Evolutionary conservation across 148 eudicot species (phyloP), one percentile per base, ranked within the genome.

Genomic region (Camellia lanceoleosa): DNA sequence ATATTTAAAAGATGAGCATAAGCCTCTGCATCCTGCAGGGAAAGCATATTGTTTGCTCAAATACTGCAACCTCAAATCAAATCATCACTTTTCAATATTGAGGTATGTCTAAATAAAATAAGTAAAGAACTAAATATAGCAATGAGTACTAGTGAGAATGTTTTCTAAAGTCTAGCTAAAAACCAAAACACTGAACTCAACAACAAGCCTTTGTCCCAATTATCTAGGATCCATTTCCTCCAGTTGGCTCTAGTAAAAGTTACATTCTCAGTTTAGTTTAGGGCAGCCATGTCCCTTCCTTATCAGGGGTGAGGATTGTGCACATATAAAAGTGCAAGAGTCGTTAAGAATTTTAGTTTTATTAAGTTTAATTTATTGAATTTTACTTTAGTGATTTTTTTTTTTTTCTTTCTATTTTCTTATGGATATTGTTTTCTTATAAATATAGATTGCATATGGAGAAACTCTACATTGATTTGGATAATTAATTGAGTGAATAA

Each of bases 21-120:
- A 73, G 99, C 98, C 83, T 93, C 97, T 77, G 90, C 93, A 86
- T 97, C 99, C 99, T 97, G 87, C 88, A 85, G 5, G 68, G 80
- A 72, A 70, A 74, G 11, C 59, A 66, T 30, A 75, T 20, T 44
- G 2, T 70, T 64, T 42, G 49, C 82, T 79, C 13, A 83, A 77
- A 19, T 52, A 67, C 49, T 23, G 43, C 46, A 63, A 52, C 7
- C 13, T 92, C 80, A 93, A 82, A 82, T 66, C 14, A 30, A 66
- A 41, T 38, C 1, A 66, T 11, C 70, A 66, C 5, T 41, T 30
- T 66, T 66, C 46, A 66, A n/a, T 30, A 30, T 41, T 30, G 16
- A 66, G 46, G 46, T 46, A 66, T 11, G 46, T 66, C 16, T 66
- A 19, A 12, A 19, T 64, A n/a, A 49, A n/a, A 46, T 8, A 70